Conservation (phyloP, 768 basidiomycete genomes). For the Rossbeevera mucosa region DNA sequence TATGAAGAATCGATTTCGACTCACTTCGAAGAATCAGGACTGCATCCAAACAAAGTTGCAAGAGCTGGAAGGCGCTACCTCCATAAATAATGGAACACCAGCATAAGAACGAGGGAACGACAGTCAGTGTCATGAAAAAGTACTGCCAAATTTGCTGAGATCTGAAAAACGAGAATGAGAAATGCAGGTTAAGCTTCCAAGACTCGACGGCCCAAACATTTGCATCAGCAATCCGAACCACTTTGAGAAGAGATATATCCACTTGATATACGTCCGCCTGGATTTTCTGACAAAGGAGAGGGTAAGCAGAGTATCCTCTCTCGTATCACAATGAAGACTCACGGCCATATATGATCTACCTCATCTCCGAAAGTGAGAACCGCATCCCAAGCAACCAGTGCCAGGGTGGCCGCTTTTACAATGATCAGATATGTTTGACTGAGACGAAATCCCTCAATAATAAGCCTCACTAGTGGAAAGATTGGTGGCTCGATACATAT, state of each 20-base stretch:
- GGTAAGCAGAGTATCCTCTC: not conserved
- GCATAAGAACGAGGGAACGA: conserved; percentile 6
- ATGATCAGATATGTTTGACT: not conserved
- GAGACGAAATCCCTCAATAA: not conserved
- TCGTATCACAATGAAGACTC: conserved; percentile 5
- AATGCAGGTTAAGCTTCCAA: not conserved
- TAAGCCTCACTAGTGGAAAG: conserved; percentile 13
- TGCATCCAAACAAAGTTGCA: conserved; percentile 13
- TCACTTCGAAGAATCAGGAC: conserved; percentile 19
- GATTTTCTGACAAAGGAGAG: conserved; percentile 4
- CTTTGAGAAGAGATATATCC: conserved; percentile 19
- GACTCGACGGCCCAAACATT: conserved; percentile 3
- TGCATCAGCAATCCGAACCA: conserved; percentile 21
- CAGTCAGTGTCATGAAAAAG: not conserved
- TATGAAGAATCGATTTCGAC: not conserved
- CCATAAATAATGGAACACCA: not conserved
- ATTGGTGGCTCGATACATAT: not conserved
- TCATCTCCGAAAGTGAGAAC: conserved; percentile 17
- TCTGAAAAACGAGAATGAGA: conserved; percentile 7
- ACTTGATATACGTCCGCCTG: conserved; percentile 9
- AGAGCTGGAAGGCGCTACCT: conserved; percentile 4
- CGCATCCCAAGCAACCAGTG: conserved; percentile 13
- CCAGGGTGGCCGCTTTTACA: conserved; percentile 8
- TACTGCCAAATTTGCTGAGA: not conserved
- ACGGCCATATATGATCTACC: conserved; percentile 19